Evolutionary conservation across 805 yeast species (phyloP).

Genomic region (Starmera amethionina): DNA sequence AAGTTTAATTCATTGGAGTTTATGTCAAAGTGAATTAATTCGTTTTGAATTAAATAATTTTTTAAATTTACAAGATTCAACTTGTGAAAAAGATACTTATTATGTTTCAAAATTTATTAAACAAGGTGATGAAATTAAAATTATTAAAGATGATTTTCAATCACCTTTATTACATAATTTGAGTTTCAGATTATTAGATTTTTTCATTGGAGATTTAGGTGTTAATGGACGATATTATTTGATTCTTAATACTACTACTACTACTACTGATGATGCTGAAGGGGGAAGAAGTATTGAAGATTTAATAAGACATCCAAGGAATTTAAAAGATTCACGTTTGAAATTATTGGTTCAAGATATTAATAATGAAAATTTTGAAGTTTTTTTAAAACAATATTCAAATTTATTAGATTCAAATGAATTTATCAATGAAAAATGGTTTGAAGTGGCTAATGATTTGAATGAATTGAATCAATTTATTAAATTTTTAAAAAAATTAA

Average conservation of each 20-base stretch:
- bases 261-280: slow-evolving; percentile 9
- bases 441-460: slow-evolving; percentile 13
- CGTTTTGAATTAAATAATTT: slow-evolving; percentile 6
- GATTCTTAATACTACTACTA: slow-evolving; percentile 8
- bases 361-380: slow-evolving; percentile 6
- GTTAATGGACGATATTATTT: slow-evolving; percentile 16
- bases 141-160: slow-evolving; percentile 10
- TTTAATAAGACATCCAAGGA: slow-evolving; percentile 3
- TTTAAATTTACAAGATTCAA: slow-evolving; percentile 8
- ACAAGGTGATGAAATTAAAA: slow-evolving; percentile 10
- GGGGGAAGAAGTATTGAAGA: slow-evolving; percentile 9
- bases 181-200: slow-evolving; percentile 15
- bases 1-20: slow-evolving; percentile 14
- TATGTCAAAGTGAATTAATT: slow-evolving; percentile 9
- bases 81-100: slow-evolving; percentile 17
- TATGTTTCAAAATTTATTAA: slow-evolving; percentile 15
- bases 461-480: slow-evolving; percentile 8
- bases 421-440: slow-evolving; percentile 14
- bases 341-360: slow-evolving; percentile 18
- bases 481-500: slow-evolving; percentile 3
- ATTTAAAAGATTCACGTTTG: slow-evolving; percentile 14
- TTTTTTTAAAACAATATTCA: neutral
- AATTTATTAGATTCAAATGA: neutral
- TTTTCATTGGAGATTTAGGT: slow-evolving; percentile 19
- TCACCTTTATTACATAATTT: slow-evolving; percentile 12